phyloP scores from a whole-genome alignment of 2,329 filamentous ascomycete species.

The Tolypocladium sp. region DNA sequence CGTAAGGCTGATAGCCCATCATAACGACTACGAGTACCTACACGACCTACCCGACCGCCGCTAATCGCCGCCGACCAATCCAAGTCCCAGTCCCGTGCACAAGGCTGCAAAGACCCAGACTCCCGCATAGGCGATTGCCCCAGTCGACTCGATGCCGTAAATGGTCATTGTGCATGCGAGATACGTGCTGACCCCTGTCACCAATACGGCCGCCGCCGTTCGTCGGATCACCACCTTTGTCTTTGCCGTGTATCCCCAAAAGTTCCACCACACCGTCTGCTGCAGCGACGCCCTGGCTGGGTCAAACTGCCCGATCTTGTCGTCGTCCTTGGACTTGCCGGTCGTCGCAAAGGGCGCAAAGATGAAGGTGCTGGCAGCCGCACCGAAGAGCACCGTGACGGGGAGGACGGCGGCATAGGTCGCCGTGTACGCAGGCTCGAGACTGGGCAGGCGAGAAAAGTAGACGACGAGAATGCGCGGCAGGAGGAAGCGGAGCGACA shows the following conservation, averaged over 20 bases:
- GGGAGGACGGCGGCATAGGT: slow-evolving; percentile 53
- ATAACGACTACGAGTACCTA: not conserved
- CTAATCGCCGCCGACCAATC: slow-evolving; percentile 37
- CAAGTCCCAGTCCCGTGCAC: slow-evolving; percentile 47
- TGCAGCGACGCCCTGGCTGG: slow-evolving; percentile 54
- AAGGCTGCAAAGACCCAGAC: slow-evolving; percentile 64
- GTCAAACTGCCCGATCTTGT: slow-evolving; percentile 46
- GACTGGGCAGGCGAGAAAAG: slow-evolving; percentile 62
- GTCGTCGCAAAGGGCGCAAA: slow-evolving; percentile 59
- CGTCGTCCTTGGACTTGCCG: slow-evolving; percentile 38
- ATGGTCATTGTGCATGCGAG: slow-evolving; percentile 59
- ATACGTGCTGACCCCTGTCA: slow-evolving; percentile 51
- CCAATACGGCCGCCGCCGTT: slow-evolving; percentile 48
- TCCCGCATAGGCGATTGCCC: slow-evolving; percentile 62
- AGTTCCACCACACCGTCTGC: slow-evolving; percentile 63
- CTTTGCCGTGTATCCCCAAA: slow-evolving; percentile 59
- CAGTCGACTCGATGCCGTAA: slow-evolving; percentile 57
- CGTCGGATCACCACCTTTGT: slow-evolving; percentile 56
- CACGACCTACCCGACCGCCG: not conserved
- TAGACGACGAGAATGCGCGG: slow-evolving; percentile 64
- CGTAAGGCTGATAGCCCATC: not conserved
- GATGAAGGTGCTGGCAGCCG: slow-evolving; percentile 66
- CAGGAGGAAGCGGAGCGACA: slow-evolving; percentile 60
- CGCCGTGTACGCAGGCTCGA: slow-evolving; percentile 58
- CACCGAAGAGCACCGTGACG: slow-evolving; percentile 49